Conservation (phyloP, 169 alveolate species). For the Plasmodium gaboni region DNA sequence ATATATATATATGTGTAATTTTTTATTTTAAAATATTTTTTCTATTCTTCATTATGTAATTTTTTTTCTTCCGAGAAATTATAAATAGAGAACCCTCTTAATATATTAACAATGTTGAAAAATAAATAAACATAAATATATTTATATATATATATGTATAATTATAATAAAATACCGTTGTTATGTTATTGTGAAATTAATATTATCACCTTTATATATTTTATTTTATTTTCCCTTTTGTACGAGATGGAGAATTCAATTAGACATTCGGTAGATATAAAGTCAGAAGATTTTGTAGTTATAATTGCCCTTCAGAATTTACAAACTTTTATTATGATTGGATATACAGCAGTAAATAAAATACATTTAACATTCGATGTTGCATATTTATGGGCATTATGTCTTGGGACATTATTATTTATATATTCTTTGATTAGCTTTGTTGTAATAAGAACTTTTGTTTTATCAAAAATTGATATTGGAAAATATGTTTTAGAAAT, state of each 20-base stretch:
- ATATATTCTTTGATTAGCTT: constrained; percentile 76
- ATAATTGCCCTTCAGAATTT: constrained; percentile 77
- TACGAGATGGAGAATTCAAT: constrained; percentile 36
- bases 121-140: no score
- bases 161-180: no score
- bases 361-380: constrained; percentile 31
- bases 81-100: no score
- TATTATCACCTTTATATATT: no score
- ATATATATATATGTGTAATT: no score
- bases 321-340: constrained; percentile 78
- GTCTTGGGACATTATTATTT: constrained; percentile 74
- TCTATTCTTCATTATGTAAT: no score
- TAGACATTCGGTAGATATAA: constrained; percentile 76
- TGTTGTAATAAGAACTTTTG: constrained; percentile 77
- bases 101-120: no score
- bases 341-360: constrained; percentile 68
- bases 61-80: no score
- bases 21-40: no score
- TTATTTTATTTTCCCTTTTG: no score
- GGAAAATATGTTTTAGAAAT: constrained; percentile 76
- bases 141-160: no score
- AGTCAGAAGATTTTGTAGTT: constrained; percentile 81
- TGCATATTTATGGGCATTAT: constrained; percentile 65
- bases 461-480: constrained; percentile 74
- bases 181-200: no score